A percentile compares a stretch with the other conserved stretches of the same genome.
Conservation (phyloP, 1,139 yeast species). For the Candida dubliniensis region DNA sequence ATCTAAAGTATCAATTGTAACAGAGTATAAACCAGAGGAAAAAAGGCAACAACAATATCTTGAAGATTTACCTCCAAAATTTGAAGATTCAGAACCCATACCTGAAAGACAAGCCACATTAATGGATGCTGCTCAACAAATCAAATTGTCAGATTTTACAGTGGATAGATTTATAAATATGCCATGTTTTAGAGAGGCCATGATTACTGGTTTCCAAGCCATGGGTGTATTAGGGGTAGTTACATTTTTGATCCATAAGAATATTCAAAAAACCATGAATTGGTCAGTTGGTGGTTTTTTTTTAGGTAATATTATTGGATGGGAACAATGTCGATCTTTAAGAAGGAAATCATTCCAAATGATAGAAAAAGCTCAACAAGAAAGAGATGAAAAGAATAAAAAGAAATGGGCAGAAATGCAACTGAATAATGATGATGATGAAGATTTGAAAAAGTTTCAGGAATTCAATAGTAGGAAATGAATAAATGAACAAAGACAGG, state of each 20-base stretch:
- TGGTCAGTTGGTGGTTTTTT: conserved; percentile 86
- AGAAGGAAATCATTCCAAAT: conserved; percentile 63
- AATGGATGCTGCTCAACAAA: conserved; percentile 31
- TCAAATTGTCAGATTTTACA: conserved; percentile 54
- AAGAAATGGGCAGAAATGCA: conserved; percentile 27
- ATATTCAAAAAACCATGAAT: conserved; percentile 61
- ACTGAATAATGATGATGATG: conserved; percentile 20
- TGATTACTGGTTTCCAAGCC: conserved; percentile 83
- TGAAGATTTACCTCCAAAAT: conserved; percentile 48
- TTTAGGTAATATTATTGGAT: conserved; percentile 78
- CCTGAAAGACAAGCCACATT: conserved; percentile 22
- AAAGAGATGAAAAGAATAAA: conserved; percentile 39
- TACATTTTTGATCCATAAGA: conserved; percentile 66
- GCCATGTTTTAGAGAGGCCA: conserved; percentile 91
- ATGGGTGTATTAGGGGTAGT: conserved; percentile 78
- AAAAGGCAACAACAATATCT: conserved; percentile 22
- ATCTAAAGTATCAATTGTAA: conserved; percentile 28
- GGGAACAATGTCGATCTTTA: conserved; percentile 88
- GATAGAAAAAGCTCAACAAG: conserved; percentile 60
- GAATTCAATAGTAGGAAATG: conserved; percentile 17
- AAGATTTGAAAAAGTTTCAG: conserved; percentile 30
- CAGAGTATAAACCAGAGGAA: conserved; percentile 19
- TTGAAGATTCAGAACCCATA: conserved; percentile 32
- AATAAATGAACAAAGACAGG: background rate
- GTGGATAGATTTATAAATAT: conserved; percentile 56